Conservation (phyloP, 2,329 filamentous ascomycete species). For the Aspergillus tanneri region DNA sequence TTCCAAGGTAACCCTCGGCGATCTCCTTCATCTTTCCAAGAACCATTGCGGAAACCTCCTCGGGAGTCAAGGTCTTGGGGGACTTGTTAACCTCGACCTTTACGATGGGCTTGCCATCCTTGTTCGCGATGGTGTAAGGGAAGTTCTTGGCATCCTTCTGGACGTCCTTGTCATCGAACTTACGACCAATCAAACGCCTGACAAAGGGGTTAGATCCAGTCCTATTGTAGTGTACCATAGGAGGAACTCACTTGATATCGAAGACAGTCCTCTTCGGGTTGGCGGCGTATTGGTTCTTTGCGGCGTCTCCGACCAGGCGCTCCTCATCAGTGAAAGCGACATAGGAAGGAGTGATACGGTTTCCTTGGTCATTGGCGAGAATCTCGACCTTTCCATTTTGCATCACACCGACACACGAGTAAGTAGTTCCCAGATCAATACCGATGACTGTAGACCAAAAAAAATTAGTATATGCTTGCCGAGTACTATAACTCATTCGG, state of each 20-base stretch:
- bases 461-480: neutral
- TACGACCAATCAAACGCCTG: constrained; percentile 81
- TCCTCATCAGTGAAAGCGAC: constrained; percentile 97
- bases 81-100: constrained; percentile 61
- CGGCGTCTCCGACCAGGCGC: constrained; percentile 93
- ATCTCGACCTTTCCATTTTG: constrained; percentile 93
- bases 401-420: constrained; percentile 91
- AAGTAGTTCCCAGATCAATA: constrained; percentile 92
- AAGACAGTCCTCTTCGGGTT: constrained; percentile 76
- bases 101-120: constrained; percentile 85
- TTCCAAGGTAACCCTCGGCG: constrained; percentile 61
- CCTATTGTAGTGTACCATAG: neutral
- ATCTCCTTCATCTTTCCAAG: constrained; percentile 67
- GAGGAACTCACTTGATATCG: constrained; percentile 75
- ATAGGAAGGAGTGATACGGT: constrained; percentile 93
- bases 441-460: constrained; percentile 76
- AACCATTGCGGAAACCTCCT: constrained; percentile 67
- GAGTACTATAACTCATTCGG: neutral
- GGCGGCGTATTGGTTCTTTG: constrained; percentile 87
- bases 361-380: constrained; percentile 93
- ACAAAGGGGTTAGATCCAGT: neutral
- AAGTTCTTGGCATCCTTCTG: constrained; percentile 97
- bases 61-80: constrained; percentile 63
- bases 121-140: constrained; percentile 89
- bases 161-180: constrained; percentile 79